Evolutionary conservation across 192 early-diverging fungal genomes (phyloP), one percentile per base, ranked within the genome.

Genomic region (Chytriomyces hyalinus): DNA sequence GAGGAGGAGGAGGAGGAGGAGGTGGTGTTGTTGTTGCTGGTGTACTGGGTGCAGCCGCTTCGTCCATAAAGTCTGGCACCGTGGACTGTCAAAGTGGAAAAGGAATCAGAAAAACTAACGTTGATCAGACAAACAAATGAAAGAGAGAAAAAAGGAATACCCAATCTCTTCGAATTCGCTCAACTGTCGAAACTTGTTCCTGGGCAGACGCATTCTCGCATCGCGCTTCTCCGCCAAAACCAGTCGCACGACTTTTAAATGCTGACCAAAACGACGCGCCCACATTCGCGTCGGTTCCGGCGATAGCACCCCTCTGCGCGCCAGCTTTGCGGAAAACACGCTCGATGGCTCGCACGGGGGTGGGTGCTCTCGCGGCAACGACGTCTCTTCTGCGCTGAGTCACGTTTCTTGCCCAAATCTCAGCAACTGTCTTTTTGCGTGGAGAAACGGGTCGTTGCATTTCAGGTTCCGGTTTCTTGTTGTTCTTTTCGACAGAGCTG

Each of bases 51-150:
- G 49, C 1, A 70, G 13, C 26, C 7, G 53, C 47, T 15, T 73
- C 71, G 3, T 43, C 59, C 5, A 73, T 60, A 49, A 73, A 73
- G 13, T 36, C 71, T n/a, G 71, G 71, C 44, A 73, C 60, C 6
- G 71, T 73, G 11, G 71, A 73, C 71, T 73, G 48, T 8, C 36
- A 36, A 36, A 36, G 36, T 36, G 36, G 36, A 36, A 36, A 2
- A 36, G 36, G 36, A 36, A 36, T 36, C 36, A 36, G 36, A 36
- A 36, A 36, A 36, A 36, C 36, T 1, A 36, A 36, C 36, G 36
- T 36, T 36, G 36, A 36, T 36, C 36, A 36, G 36, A 36, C 36
- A 36, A 36, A 36, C 2, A 36, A 36, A 36, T 36, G 36, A 36
- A 64, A 11, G 10, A 64, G 63, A 64, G 10, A 13, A 20, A 65